phyloP scores from a whole-genome alignment of 108 stramenopile genomes.

The Conticribra weissflogii region DNA sequence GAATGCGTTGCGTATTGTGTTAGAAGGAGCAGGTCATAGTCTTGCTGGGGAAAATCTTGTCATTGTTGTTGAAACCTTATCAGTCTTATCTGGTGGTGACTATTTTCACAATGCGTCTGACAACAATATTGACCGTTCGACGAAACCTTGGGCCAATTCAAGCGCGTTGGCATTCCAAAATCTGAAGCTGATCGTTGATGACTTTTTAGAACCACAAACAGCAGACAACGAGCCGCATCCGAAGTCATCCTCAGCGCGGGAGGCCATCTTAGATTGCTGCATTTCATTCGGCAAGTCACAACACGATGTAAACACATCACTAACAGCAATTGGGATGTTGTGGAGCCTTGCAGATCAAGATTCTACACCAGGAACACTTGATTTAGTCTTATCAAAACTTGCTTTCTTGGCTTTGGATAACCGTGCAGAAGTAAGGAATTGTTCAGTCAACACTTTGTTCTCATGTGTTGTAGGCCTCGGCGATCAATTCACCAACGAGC shows the following conservation, averaged over 20 bases:
- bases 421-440: constrained; percentile 86
- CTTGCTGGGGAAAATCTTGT: constrained; percentile 59
- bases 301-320: constrained; percentile 91
- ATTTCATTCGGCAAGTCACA: constrained; percentile 82
- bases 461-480: constrained; percentile 91
- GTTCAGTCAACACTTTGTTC: constrained; percentile 92
- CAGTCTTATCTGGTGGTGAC: constrained; percentile 54
- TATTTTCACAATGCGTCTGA: not conserved
- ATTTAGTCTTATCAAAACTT: constrained; percentile 76
- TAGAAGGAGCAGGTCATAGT: constrained; percentile 78
- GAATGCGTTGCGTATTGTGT: constrained; percentile 62
- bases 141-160: constrained; percentile 68
- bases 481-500: constrained; percentile 59
- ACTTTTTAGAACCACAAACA: constrained; percentile 71
- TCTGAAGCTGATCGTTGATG: constrained; percentile 90
- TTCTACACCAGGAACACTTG: constrained; percentile 62
- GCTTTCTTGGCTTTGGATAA: constrained; percentile 65
- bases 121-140: constrained; percentile 47
- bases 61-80: constrained; percentile 58
- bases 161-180: constrained; percentile 82
- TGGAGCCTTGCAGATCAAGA: constrained; percentile 90
- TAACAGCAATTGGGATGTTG: constrained; percentile 89
- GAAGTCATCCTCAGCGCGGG: constrained; percentile 47
- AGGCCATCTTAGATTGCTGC: constrained; percentile 80
- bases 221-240: constrained; percentile 28